Evolutionary conservation across 306 rosid species (phyloP), one percentile per base, ranked within the genome.

Genomic region (Senna siamea): DNA sequence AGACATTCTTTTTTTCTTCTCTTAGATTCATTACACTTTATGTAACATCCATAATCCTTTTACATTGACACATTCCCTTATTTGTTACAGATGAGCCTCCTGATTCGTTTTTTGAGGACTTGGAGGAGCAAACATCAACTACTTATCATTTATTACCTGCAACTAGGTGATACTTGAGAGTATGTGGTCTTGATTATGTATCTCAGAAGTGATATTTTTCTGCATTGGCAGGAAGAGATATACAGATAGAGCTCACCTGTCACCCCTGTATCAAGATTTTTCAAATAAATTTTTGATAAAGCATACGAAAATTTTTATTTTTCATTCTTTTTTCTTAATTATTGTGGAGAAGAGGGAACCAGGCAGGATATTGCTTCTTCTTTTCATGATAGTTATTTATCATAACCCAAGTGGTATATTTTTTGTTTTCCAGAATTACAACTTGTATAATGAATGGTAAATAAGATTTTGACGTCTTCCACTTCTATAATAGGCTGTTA

Each of bases 11-110:
- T 51, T 50, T 78, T 52, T 56, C 0, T 41, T 41, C 10, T 38
- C 70, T 58, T 60, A 12, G 35, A 34, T 56, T 55, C 46, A 4
- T 55, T 50, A 41, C 56, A 30, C 30, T 53, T 71, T 67, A 9
- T 35, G 26, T 35, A 76, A 64, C 58, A 15, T 50, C 6, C 7
- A 44, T 69, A 47, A 34, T 75, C 34, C 58, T 68, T 10, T 69
- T 22, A n/a, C 61, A 46, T 54, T 82, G 79, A 82, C 64, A 63
- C 57, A 26, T 65, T 61, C 34, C 50, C 66, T 69, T 72, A 65
- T 69, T 70, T 78, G 40, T 77, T 73, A 44, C 73, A 79, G 83
- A 69, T 80, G 74, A 67, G 61, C 80, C 82, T 79, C 81, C 75
- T 80, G 58, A 69, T 74, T 54, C 81, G 74, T 76, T 55, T 77